These are phyloP conservation scores for Suillus bovinus DNA, from an alignment of 768 basidiomycete genomes.

Conservation along the genomic window DNA sequence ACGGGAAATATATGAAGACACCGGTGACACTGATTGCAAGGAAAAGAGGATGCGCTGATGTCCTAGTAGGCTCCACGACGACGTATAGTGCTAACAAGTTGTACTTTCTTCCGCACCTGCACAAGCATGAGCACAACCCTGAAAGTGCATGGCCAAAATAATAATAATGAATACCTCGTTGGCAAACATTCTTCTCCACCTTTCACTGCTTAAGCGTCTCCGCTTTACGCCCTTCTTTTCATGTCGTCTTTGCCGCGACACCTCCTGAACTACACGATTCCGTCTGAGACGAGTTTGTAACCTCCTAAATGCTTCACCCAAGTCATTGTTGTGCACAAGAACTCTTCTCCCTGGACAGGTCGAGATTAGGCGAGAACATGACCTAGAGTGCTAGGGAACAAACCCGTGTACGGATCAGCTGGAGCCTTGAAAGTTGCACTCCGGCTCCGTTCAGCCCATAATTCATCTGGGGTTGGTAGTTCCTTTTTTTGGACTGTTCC, in stretches of 20 bases:
- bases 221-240: constrained; percentile 84
- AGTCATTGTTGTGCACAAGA: constrained; percentile 41
- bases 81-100: constrained; percentile 77
- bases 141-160: constrained; percentile 15
- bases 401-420: constrained; percentile 59
- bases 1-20: background rate
- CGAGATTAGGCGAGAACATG: constrained; percentile 10
- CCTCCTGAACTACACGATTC: constrained; percentile 57
- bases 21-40: background rate
- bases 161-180: constrained; percentile 63
- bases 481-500: constrained; percentile 14
- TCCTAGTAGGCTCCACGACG: constrained; percentile 62
- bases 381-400: constrained; percentile 14
- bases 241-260: constrained; percentile 57
- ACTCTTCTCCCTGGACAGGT: constrained; percentile 60
- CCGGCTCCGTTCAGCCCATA: constrained; percentile 33
- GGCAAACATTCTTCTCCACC: constrained; percentile 80
- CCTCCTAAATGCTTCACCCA: constrained; percentile 47
- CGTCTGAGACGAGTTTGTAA: constrained; percentile 51
- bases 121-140: constrained; percentile 17
- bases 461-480: constrained; percentile 35
- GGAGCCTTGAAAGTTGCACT: constrained; percentile 34
- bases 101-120: constrained; percentile 82
- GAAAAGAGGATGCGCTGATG: constrained; percentile 9
- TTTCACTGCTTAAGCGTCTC: constrained; percentile 68